Conservation (phyloP, 352 stramenopile species). For the Phytophthora parvispora region DNA sequence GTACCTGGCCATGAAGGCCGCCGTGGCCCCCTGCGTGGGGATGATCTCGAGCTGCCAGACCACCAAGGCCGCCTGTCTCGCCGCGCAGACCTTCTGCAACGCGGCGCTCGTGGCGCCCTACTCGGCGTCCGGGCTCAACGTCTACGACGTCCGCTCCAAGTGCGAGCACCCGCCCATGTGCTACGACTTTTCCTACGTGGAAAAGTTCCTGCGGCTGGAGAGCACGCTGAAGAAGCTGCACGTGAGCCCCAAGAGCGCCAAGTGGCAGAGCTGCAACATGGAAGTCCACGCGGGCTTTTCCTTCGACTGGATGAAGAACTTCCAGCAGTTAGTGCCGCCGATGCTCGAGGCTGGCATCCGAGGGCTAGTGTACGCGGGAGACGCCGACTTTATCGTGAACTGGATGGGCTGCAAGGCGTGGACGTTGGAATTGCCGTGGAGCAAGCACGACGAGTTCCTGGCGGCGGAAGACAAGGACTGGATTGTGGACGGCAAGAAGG, state of each 20-base stretch:
- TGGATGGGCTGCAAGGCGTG: slow-evolving; percentile 98
- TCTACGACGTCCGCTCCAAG: slow-evolving; percentile 94
- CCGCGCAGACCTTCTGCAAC: slow-evolving; percentile 93
- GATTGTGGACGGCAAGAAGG: slow-evolving; percentile 67
- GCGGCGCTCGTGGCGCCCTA: slow-evolving; percentile 76
- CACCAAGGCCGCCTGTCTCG: slow-evolving; percentile 77
- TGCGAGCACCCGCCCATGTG: slow-evolving; percentile 94
- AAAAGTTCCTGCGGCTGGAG: slow-evolving; percentile 89
- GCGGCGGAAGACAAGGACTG: slow-evolving; percentile 66
- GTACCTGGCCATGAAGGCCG: slow-evolving; percentile 78
- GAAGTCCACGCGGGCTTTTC: slow-evolving; percentile 95
- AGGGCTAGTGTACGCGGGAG: slow-evolving; percentile 97
- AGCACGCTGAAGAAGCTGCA: slow-evolving; percentile 90
- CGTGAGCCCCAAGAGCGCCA: slow-evolving; percentile 79
- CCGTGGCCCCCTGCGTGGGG: slow-evolving; percentile 62
- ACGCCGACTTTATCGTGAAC: slow-evolving; percentile 99
- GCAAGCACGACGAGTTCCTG: slow-evolving; percentile 64
- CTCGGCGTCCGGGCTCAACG: slow-evolving; percentile 63
- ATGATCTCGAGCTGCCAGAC: slow-evolving; percentile 93
- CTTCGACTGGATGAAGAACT: slow-evolving; percentile 98
- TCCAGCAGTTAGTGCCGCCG: slow-evolving; percentile 90
- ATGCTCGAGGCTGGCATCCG: slow-evolving; percentile 94
- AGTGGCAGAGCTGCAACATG: slow-evolving; percentile 97
- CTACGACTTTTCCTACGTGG: slow-evolving; percentile 96
- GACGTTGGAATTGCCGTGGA: slow-evolving; percentile 96